A percentile compares a stretch with the other conserved stretches of the same genome.
Evolutionary conservation across 2,329 filamentous ascomycete species (phyloP).

Genomic region (Cladobotryum mycophilum): DNA sequence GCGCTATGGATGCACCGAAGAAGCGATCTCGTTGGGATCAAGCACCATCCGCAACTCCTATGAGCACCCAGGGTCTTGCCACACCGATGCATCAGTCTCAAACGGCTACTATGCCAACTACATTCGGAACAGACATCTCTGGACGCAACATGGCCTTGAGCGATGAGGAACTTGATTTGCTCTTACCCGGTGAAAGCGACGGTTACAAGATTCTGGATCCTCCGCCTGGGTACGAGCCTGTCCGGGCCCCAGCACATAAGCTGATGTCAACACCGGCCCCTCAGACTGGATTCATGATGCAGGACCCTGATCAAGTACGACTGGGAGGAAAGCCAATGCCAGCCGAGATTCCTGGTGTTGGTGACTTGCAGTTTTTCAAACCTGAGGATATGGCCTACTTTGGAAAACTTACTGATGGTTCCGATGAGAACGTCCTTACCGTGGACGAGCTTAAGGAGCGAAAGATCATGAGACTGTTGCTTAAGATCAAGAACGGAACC

Average conservation of each 20-base stretch:
- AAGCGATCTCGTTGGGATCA: slow-evolving; percentile 89
- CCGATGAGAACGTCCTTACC: slow-evolving; percentile 83
- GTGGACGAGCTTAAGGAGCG: slow-evolving; percentile 96
- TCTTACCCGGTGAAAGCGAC: slow-evolving; percentile 81
- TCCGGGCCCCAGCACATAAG: slow-evolving; percentile 70
- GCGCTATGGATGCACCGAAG: slow-evolving; percentile 56
- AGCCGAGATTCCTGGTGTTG: slow-evolving; percentile 91
- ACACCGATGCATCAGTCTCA: slow-evolving; percentile 72
- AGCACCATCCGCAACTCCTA: slow-evolving; percentile 72
- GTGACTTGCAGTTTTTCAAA: slow-evolving; percentile 97
- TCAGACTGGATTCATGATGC: slow-evolving; percentile 92
- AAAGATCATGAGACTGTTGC: slow-evolving; percentile 93
- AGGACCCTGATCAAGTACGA: slow-evolving; percentile 80
- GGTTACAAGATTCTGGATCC: slow-evolving; percentile 90
- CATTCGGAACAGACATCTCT: slow-evolving; percentile 76
- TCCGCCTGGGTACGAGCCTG: slow-evolving; percentile 84
- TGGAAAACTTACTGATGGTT: slow-evolving; percentile 90
- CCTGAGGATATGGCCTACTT: slow-evolving; percentile 98
- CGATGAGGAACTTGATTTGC: slow-evolving; percentile 87
- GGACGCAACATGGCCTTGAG: slow-evolving; percentile 75
- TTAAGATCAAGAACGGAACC: slow-evolving; percentile 99
- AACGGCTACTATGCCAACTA: slow-evolving; percentile 42
- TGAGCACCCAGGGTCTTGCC: slow-evolving; percentile 66
- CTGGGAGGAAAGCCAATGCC: slow-evolving; percentile 84
- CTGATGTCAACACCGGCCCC: slow-evolving; percentile 66